These are phyloP conservation scores for Fomitopsis serialis DNA, from an alignment of 768 basidiomycete species.

Conservation along the genomic window DNA sequence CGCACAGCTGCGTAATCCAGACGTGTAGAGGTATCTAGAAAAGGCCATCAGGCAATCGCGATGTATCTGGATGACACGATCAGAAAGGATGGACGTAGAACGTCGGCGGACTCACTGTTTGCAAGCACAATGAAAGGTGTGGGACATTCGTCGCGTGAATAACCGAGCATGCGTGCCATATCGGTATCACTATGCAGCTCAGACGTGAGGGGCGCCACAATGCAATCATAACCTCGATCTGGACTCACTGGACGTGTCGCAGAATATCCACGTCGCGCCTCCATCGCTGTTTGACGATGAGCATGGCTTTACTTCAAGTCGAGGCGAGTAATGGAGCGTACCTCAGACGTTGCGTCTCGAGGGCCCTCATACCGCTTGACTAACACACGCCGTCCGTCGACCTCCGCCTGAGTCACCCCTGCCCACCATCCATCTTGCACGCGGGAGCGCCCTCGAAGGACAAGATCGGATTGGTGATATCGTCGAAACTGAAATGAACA, in stretches of 20 bases:
- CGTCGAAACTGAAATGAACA: constrained; percentile 34
- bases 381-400: constrained; percentile 33
- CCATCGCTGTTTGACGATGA: constrained; percentile 34
- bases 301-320: background rate
- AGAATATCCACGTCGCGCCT: constrained; percentile 43
- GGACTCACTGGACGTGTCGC: constrained; percentile 42
- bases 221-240: background rate
- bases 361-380: constrained; percentile 41
- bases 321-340: constrained; percentile 5
- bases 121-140: constrained; percentile 47
- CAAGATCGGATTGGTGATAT: constrained; percentile 46
- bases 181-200: constrained; percentile 35
- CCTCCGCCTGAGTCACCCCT: constrained; percentile 35
- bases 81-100: background rate
- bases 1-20: too few relatives aligned
- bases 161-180: constrained; percentile 47
- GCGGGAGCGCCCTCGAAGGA: constrained; percentile 29
- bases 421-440: constrained; percentile 45
- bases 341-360: constrained; percentile 27
- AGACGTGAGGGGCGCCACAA: background rate
- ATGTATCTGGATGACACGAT: background rate
- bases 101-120: constrained; percentile 27
- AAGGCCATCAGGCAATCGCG: background rate
- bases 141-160: constrained; percentile 37
- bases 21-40: too few relatives aligned